Percentiles rank a stretch among this genome's conserved stretches.
Conservation (phyloP, 2,329 filamentous ascomycete genomes). For the Stagonosporopsis cucurbitacearum region DNA sequence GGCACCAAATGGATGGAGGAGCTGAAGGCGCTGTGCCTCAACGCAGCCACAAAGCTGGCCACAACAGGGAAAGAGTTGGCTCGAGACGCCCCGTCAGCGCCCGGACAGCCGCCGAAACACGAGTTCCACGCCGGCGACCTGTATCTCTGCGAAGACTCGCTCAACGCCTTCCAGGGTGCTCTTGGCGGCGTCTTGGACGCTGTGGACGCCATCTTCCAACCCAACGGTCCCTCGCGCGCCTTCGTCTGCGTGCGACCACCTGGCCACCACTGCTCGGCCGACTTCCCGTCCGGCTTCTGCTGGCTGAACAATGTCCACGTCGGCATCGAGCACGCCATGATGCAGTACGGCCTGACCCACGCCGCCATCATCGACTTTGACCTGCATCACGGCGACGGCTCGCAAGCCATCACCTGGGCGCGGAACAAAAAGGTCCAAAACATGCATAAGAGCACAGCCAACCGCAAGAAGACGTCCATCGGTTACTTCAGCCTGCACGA, state of each 20-base stretch:
- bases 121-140: constrained; percentile 87
- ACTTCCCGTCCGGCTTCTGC: constrained; percentile 92
- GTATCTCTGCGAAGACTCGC: constrained; percentile 85
- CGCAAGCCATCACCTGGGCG: constrained; percentile 90
- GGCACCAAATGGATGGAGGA: constrained; percentile 94
- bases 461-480: constrained; percentile 83
- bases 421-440: constrained; percentile 75
- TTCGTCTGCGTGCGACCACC: constrained; percentile 94
- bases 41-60: constrained; percentile 78
- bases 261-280: constrained; percentile 91
- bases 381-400: constrained; percentile 65
- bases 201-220: constrained; percentile 80
- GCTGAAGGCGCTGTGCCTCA: constrained; percentile 81
- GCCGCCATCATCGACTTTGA: constrained; percentile 70
- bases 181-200: constrained; percentile 93
- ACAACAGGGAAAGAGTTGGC: constrained; percentile 78
- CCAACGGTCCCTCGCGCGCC: constrained; percentile 70
- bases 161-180: constrained; percentile 87
- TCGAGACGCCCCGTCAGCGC: constrained; percentile 51
- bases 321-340: constrained; percentile 87
- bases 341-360: constrained; percentile 86
- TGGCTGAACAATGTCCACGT: constrained; percentile 99
- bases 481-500: constrained; percentile 98
- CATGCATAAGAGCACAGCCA: constrained; percentile 72
- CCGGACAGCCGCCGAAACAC: constrained; percentile 62